These are phyloP conservation scores for Cyanidiococcus yangmingshanensis DNA, from an alignment of 23 red algal species.

Conservation along the genomic window DNA sequence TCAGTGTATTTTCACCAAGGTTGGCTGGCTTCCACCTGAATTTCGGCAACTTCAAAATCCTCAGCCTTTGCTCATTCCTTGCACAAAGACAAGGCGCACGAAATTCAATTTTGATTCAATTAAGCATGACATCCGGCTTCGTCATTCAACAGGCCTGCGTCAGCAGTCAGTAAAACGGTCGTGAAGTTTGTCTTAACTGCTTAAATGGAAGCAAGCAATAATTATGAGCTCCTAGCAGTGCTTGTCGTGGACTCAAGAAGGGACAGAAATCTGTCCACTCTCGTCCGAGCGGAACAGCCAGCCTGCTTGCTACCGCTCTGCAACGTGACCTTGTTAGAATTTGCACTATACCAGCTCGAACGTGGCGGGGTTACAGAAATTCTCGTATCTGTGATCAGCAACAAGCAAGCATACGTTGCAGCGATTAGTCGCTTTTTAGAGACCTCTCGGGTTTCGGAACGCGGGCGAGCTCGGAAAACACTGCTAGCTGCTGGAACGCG, in stretches of 20 bases:
- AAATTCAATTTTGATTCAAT: too few species aligned
- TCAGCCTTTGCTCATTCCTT: too few species aligned
- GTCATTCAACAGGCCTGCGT: too few species aligned
- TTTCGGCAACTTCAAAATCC: too few species aligned
- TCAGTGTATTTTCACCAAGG: too few species aligned
- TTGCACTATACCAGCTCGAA: conserved; percentile 42
- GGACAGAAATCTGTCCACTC: conserved; percentile 1
- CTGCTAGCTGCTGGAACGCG: conserved; percentile 21
- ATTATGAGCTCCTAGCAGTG: conserved; percentile 43
- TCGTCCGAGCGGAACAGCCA: not conserved
- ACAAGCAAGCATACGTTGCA: not conserved
- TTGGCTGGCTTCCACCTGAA: too few species aligned
- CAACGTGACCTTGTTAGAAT: conserved; percentile 48
- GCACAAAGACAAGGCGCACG: too few species aligned
- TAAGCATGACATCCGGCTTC: too few species aligned
- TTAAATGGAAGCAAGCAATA: too few species aligned
- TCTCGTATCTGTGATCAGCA: conserved; percentile 7
- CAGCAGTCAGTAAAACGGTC: too few species aligned
- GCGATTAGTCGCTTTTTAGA: not conserved
- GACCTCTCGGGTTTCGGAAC: conserved; percentile 11
- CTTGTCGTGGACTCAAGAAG: conserved; percentile 41
- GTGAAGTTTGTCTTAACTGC: too few species aligned
- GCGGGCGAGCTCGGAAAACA: conserved; percentile 21
- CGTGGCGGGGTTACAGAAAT: conserved; percentile 45
- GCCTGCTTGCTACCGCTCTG: conserved; percentile 19